Evolutionary conservation across 2,329 filamentous ascomycete genomes (phyloP).

Genomic region (Alternaria solani): DNA sequence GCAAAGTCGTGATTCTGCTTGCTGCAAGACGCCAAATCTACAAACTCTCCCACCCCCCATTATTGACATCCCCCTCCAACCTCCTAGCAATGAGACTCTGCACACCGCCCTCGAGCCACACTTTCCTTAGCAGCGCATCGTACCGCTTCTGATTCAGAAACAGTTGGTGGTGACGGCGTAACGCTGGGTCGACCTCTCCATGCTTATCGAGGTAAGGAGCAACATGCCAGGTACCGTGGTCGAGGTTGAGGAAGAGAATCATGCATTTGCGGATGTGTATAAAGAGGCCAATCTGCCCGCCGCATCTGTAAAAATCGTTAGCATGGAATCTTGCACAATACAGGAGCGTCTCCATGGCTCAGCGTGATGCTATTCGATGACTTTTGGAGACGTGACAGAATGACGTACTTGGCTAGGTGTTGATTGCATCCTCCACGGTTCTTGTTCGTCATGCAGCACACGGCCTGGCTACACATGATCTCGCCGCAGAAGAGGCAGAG

Average conservation of each 20-base stretch:
- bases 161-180: slow-evolving; percentile 84
- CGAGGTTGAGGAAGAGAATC: slow-evolving; percentile 83
- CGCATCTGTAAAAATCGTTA: slow-evolving; percentile 68
- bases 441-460: slow-evolving; percentile 81
- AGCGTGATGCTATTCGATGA: background rate
- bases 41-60: slow-evolving; percentile 90
- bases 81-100: slow-evolving; percentile 89
- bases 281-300: slow-evolving; percentile 88
- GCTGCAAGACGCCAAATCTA: slow-evolving; percentile 26
- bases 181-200: slow-evolving; percentile 91
- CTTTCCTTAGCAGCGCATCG: slow-evolving; percentile 82
- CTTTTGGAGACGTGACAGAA: background rate
- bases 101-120: slow-evolving; percentile 87
- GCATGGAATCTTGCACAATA: background rate
- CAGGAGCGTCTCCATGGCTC: slow-evolving; percentile 19
- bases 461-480: slow-evolving; percentile 94
- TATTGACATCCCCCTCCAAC: slow-evolving; percentile 94
- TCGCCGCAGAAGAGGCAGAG: slow-evolving; percentile 95
- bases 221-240: slow-evolving; percentile 81
- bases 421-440: slow-evolving; percentile 74
- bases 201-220: slow-evolving; percentile 96
- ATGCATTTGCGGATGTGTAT: slow-evolving; percentile 97
- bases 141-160: slow-evolving; percentile 95
- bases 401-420: slow-evolving; percentile 81
- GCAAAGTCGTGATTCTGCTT: background rate